Conservation (phyloP, 1,284 basidiomycete species). For the Bjerkandera adusta region DNA sequence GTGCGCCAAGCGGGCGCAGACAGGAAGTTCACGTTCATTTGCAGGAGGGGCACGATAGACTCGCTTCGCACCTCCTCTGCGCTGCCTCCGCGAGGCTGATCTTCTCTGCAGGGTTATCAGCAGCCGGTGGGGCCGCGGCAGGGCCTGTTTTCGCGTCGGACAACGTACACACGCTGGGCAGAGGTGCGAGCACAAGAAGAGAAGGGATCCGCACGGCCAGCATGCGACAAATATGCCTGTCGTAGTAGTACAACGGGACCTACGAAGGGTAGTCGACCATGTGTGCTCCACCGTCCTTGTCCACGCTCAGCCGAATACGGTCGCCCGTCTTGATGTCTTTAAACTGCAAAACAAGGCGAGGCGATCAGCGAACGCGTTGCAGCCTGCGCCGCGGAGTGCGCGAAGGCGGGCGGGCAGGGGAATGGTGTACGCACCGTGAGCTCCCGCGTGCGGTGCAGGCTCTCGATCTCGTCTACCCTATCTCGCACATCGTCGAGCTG, state of each 20-base stretch:
- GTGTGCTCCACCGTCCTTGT: constrained; percentile 52
- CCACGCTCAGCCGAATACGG: constrained; percentile 54
- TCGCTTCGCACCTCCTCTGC: no score
- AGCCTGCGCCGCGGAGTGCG: background rate
- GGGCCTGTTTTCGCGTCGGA: no score
- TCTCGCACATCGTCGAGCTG: constrained; percentile 66
- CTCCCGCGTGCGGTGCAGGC: constrained; percentile 68
- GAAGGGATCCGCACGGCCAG: no score
- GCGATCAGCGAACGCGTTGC: background rate
- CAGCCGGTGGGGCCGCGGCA: no score
- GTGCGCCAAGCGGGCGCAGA: no score
- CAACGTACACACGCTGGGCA: no score
- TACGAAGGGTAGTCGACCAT: constrained; percentile 21
- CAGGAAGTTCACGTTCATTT: no score
- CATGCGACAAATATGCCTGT: no score
- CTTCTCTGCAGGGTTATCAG: no score
- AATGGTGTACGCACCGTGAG: constrained; percentile 51
- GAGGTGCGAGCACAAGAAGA: no score
- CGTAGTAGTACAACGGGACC: background rate
- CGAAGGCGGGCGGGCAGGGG: background rate
- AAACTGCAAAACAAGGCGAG: constrained; percentile 40
- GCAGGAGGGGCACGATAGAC: no score
- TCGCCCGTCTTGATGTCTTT: constrained; percentile 62
- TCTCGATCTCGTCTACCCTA: constrained; percentile 75
- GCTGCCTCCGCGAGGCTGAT: no score